Conservation (phyloP, 2,329 filamentous ascomycete species). For the Apiospora malaysiana region DNA sequence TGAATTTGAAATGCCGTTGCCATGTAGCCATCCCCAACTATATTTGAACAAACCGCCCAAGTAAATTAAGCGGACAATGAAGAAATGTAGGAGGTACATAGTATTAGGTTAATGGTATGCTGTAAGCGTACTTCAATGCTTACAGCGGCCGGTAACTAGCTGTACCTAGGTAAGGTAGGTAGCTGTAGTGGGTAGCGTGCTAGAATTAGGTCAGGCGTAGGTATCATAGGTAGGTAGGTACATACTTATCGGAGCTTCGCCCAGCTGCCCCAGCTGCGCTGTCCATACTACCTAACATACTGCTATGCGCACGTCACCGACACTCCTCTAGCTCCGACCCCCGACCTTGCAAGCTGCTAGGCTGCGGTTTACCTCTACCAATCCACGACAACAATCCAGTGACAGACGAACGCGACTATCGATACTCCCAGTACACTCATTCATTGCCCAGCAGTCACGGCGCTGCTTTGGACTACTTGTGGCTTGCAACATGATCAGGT, state of each 20-base stretch:
- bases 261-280: too few species aligned
- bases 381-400: not conserved
- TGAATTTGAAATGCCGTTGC: not conserved
- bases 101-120: too few species aligned
- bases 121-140: too few species aligned
- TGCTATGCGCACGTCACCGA: slow-evolving; percentile 3
- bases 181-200: not conserved
- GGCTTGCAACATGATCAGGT: slow-evolving; percentile 21
- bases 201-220: not conserved
- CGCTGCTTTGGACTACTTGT: not conserved
- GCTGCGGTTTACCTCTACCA: not conserved
- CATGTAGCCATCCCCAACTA: not conserved
- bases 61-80: too few species aligned
- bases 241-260: too few species aligned
- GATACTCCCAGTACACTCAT: not conserved
- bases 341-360: not conserved
- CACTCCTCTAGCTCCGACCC: slow-evolving; percentile 2
- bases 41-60: too few species aligned
- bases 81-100: too few species aligned
- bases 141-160: not conserved
- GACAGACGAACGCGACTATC: not conserved
- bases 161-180: not conserved
- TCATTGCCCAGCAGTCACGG: slow-evolving; percentile 1
- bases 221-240: not conserved
- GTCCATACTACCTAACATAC: not conserved